phyloP scores from a whole-genome alignment of 441 rosid species.

The Brassica balearica region DNA sequence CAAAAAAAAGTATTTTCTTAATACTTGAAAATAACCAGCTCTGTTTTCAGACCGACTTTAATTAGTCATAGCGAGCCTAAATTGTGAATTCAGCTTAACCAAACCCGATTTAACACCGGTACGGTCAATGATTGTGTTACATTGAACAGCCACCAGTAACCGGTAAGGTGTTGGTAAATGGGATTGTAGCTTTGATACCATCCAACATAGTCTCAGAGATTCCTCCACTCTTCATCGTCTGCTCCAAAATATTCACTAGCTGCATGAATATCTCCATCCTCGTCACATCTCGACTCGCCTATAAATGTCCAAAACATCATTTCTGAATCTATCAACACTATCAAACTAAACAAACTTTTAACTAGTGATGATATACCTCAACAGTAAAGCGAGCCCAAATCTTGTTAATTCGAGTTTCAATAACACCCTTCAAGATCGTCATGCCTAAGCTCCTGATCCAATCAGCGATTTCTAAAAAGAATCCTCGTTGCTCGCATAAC shows the following conservation, averaged over 20 bases:
- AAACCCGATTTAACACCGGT: conserved; percentile 22
- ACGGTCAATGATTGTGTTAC: conserved; percentile 12
- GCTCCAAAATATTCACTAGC: conserved; percentile 80
- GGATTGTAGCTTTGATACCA: conserved; percentile 56
- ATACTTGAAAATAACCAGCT: conserved; percentile 13
- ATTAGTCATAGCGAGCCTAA: conserved; percentile 30
- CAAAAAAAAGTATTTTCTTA: conserved; percentile 18
- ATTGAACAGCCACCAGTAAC: conserved; percentile 58
- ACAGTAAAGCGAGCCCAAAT: conserved; percentile 91
- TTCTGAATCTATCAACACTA: background rate
- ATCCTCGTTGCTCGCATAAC: conserved; percentile 90
- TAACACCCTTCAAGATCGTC: conserved; percentile 89
- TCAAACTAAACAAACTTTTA: background rate
- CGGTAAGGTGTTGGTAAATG: conserved; percentile 52
- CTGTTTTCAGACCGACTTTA: conserved; percentile 29
- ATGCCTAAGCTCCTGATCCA: conserved; percentile 85
- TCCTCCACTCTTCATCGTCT: conserved; percentile 59
- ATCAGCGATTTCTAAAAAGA: conserved; percentile 93
- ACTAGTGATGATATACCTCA: conserved; percentile 62
- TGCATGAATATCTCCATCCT: conserved; percentile 95
- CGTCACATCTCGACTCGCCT: conserved; percentile 90
- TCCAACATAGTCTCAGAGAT: conserved; percentile 54
- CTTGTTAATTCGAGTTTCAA: conserved; percentile 80
- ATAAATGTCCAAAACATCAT: conserved; percentile 9
- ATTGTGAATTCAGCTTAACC: conserved; percentile 13